These are phyloP conservation scores for Ceriops decandra DNA, from an alignment of 345 rosid species.

Conservation along the genomic window DNA sequence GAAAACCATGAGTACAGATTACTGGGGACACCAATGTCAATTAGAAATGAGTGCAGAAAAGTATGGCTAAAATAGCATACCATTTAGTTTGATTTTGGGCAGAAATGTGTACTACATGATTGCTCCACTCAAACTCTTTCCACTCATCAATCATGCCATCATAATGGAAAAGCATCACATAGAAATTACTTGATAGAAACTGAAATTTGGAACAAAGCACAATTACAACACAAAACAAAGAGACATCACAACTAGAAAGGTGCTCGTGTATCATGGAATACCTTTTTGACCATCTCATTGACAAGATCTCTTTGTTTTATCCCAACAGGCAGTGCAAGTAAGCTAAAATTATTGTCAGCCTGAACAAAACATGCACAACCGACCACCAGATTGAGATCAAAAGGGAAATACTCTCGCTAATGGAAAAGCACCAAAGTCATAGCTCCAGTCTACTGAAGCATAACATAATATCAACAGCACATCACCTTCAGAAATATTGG, in stretches of 20 bases:
- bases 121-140: constrained; percentile 61
- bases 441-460: neutral
- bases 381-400: neutral
- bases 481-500: neutral
- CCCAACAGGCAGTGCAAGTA: constrained; percentile 57
- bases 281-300: constrained; percentile 52
- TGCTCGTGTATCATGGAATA: constrained; percentile 2
- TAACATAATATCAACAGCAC: neutral
- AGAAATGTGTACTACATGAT: constrained; percentile 63
- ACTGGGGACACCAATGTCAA: neutral
- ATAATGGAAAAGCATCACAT: constrained; percentile 85
- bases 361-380: constrained; percentile 21
- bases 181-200: constrained; percentile 61
- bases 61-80: constrained; percentile 26
- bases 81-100: constrained; percentile 87
- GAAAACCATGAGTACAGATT: neutral
- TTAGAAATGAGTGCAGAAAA: neutral
- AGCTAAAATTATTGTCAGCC: constrained; percentile 29
- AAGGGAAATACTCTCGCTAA: neutral
- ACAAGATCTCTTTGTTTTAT: constrained; percentile 55
- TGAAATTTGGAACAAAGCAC: constrained; percentile 22
- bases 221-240: constrained; percentile 1
- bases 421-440: neutral
- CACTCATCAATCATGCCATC: constrained; percentile 81
- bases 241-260: neutral